Evolutionary conservation across 208 protist species (phyloP).

Genomic region (Blechomonas ayalai): DNA sequence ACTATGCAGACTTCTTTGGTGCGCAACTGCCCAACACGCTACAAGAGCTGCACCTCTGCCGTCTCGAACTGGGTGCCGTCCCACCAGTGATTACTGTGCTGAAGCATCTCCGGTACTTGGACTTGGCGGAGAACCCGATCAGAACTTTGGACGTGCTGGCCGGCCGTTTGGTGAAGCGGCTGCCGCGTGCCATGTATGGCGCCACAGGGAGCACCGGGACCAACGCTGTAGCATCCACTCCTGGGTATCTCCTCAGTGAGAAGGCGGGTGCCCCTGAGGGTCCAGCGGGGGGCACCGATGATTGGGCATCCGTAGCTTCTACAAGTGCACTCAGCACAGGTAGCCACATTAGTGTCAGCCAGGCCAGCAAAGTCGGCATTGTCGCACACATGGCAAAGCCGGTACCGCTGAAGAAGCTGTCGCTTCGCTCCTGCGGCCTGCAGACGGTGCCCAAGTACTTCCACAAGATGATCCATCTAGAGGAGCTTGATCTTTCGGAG

Average conservation of each 20-base stretch:
- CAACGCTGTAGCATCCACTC: too few species aligned
- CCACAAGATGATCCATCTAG: conserved; percentile 69
- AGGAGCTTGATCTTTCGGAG: conserved; percentile 79
- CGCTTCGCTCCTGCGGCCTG: conserved; percentile 55
- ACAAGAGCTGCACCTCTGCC: conserved; percentile 57
- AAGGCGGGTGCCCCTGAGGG: too few species aligned
- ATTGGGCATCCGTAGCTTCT: too few species aligned
- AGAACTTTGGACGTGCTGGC: conserved; percentile 81
- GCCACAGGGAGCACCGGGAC: neutral
- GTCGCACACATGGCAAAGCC: conserved; percentile 53
- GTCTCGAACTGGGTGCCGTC: conserved; percentile 52
- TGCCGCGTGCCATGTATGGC: conserved; percentile 18
- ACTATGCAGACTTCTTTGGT: conserved; percentile 68
- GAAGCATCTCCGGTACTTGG: conserved; percentile 41
- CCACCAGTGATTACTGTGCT: conserved; percentile 62
- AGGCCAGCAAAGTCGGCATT: conserved; percentile 56
- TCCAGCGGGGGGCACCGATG: too few species aligned
- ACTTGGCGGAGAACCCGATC: conserved; percentile 74
- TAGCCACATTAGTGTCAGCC: conserved; percentile 55
- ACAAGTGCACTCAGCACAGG: conserved; percentile 14
- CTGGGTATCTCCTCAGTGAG: too few species aligned
- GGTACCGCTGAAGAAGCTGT: conserved; percentile 63
- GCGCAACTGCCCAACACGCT: conserved; percentile 38
- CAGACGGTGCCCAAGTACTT: conserved; percentile 84
- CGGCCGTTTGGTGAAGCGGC: conserved; percentile 52